Evolutionary conservation across 768 basidiomycete species (phyloP).

Genomic region (Gyrodon lividus): DNA sequence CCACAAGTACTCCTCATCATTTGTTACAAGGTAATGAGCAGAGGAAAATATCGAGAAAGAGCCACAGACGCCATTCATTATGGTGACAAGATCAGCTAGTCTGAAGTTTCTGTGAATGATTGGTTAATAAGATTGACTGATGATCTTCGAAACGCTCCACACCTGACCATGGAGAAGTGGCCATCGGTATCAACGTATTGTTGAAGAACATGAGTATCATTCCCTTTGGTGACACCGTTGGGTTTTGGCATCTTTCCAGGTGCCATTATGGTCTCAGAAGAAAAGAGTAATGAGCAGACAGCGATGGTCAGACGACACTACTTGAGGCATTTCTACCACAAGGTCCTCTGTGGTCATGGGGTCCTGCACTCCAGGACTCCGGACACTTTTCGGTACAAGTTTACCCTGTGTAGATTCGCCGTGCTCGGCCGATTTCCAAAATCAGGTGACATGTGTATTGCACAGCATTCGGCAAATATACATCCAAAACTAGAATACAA

Average conservation of each 20-base stretch:
- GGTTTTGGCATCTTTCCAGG: slow-evolving; percentile 30
- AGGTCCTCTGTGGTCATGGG: slow-evolving; percentile 12
- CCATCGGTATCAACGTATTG: slow-evolving; percentile 89
- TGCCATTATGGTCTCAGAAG: slow-evolving; percentile 16
- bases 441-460: too few species aligned
- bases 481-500: background rate
- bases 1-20: slow-evolving; percentile 79
- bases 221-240: slow-evolving; percentile 16
- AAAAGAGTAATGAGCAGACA: background rate
- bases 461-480: too few species aligned
- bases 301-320: slow-evolving; percentile 31
- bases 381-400: too few species aligned
- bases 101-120: slow-evolving; percentile 79
- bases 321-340: slow-evolving; percentile 13
- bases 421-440: too few species aligned
- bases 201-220: slow-evolving; percentile 49
- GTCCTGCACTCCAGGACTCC: slow-evolving; percentile 17
- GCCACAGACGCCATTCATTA: slow-evolving; percentile 99
- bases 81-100: slow-evolving; percentile 95
- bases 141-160: slow-evolving; percentile 11
- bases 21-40: slow-evolving; percentile 80
- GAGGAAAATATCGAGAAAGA: slow-evolving; percentile 93
- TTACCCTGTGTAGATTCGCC: too few species aligned
- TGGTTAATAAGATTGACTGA: slow-evolving; percentile 18
- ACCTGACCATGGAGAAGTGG: slow-evolving; percentile 98